Evolutionary conservation across 768 basidiomycete species (phyloP), one percentile per base, ranked within the genome.

Genomic region (Epithele typhae): DNA sequence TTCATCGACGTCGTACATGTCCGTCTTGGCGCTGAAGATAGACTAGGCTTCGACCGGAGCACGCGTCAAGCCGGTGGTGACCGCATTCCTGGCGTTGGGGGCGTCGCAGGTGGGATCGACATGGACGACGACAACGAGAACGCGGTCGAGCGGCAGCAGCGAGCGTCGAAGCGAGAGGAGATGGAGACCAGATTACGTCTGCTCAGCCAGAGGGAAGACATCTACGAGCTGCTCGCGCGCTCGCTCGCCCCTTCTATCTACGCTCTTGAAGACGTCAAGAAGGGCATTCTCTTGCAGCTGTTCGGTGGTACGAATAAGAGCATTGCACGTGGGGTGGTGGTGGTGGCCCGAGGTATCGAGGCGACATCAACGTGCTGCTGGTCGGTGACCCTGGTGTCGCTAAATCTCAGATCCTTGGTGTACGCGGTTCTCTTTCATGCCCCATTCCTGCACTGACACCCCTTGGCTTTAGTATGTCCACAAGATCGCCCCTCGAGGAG

Each of bases 261-360:
- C 84, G 89, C 92, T 64, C 87, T 98, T 89, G 94, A 98, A 21
- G 96, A 99, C 61, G 92, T 98, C 49, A 99, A 99, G 72, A 97
- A 98, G 72, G 96, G 96, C 0, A 96, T 98, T 43, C 63, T 99
- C 48, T 70, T 99, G 25, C 95, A 98, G 65, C 68, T 99, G 21
- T 98, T 99, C 66, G 96, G 96, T 3, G 96, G 96, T 0, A 97
- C 96, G 27, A 98, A 97, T 66, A 99, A 99, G 74, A 92, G 75
- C 58, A 89, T 98, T 53, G 78, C 89, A 2, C 76, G 83, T 45
- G 96, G 96, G 94, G 95, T 9, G 95, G 95, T 4, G 92, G 86
- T 2, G 95, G 95, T 2, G 96, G 96, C 1, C 95, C 96, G 5
- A 76, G 95, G 62, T 99, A 96, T 63, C 79, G 96, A 57, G 96